These are phyloP conservation scores for Sporothrix euskadiensis DNA, from an alignment of 2,329 filamentous ascomycete species.

Conservation along the genomic window DNA sequence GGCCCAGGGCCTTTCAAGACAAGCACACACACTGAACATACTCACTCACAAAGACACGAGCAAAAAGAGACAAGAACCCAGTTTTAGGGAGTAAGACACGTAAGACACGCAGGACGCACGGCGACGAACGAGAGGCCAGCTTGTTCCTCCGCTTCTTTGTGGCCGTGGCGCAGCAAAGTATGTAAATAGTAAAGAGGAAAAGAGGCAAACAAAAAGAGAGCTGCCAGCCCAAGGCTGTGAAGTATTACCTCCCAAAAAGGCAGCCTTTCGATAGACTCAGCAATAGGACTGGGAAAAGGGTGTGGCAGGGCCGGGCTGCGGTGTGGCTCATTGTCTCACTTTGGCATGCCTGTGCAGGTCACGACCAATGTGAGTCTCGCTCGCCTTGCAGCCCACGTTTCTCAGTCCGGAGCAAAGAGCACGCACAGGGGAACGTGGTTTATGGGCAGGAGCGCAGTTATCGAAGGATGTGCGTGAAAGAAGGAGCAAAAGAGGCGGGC, in stretches of 20 bases:
- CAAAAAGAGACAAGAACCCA: background rate
- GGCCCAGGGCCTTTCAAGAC: background rate
- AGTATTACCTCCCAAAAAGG: slow-evolving; percentile 7
- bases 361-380: slow-evolving; percentile 34
- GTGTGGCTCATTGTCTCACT: slow-evolving; percentile 42
- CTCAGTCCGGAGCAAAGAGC: background rate
- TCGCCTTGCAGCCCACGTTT: slow-evolving; percentile 20
- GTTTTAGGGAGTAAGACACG: background rate
- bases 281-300: background rate
- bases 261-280: background rate
- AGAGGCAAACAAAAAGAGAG: background rate
- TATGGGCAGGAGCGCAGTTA: background rate
- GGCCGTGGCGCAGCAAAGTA: slow-evolving; percentile 11
- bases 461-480: background rate
- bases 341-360: slow-evolving; percentile 36
- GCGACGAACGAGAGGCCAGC: background rate
- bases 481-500: background rate
- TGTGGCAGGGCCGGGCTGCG: slow-evolving; percentile 1
- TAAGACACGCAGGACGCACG: slow-evolving; percentile 19
- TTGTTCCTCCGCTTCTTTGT: background rate
- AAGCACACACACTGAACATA: background rate
- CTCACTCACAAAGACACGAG: background rate
- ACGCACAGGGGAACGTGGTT: background rate
- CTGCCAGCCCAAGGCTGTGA: slow-evolving; percentile 18
- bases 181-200: background rate